A percentile compares a stretch with the other conserved stretches of the same genome.
Evolutionary conservation across 768 basidiomycete species (phyloP).

Genomic region (Boletus reticulatus): DNA sequence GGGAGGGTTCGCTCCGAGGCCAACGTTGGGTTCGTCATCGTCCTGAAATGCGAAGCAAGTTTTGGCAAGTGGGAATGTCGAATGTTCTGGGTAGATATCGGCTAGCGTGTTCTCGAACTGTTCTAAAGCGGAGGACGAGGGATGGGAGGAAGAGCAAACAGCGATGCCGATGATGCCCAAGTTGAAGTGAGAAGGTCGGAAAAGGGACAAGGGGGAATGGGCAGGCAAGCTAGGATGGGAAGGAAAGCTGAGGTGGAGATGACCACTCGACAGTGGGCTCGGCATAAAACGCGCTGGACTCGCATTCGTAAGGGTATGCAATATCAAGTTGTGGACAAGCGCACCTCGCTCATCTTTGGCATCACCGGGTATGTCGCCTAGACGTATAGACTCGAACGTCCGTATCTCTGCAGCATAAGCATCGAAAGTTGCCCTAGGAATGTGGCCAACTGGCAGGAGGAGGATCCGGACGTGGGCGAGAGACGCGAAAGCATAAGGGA

Average conservation of each 20-base stretch:
- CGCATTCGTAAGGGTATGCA: not conserved
- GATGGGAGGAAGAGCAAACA: conserved; percentile 55
- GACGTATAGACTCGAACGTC: conserved; percentile 66
- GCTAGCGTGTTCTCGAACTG: conserved; percentile 66
- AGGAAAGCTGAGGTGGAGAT: conserved; percentile 77
- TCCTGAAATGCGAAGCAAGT: conserved; percentile 86
- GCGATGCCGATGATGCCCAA: conserved; percentile 89
- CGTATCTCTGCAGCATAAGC: conserved; percentile 72
- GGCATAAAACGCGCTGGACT: conserved; percentile 79
- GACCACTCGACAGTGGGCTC: conserved; percentile 67
- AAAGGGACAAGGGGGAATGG: conserved; percentile 64
- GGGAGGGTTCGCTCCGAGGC: conserved; percentile 53
- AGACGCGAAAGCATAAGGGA: conserved; percentile 70
- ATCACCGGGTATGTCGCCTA: conserved; percentile 82
- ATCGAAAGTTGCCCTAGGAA: conserved; percentile 67
- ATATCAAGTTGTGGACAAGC: conserved; percentile 14
- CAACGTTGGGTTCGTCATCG: conserved; percentile 48
- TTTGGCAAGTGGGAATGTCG: conserved; percentile 74
- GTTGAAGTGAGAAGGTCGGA: conserved; percentile 80
- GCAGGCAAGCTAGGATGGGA: conserved; percentile 72
- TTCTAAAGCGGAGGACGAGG: conserved; percentile 50
- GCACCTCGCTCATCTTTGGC: conserved; percentile 73
- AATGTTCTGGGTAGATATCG: conserved; percentile 64
- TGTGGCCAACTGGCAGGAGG: conserved; percentile 80
- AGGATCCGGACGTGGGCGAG: conserved; percentile 85